phyloP scores from a whole-genome alignment of 2,329 filamentous ascomycete species.

The Macroventuria anomochaeta region DNA sequence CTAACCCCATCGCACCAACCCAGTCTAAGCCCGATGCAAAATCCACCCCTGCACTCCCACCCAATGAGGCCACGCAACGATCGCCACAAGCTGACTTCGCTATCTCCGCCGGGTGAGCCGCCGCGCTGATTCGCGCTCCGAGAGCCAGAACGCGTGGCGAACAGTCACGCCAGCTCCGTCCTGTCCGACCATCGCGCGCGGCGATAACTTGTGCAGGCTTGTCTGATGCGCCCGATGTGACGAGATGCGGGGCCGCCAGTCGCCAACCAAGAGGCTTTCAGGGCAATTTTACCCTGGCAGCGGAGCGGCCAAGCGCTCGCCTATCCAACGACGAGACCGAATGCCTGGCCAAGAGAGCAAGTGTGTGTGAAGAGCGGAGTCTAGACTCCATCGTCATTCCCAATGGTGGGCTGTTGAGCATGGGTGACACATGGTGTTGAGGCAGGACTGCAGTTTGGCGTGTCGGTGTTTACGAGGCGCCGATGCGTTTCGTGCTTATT shows the following conservation, averaged over 20 bases:
- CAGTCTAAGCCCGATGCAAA: conserved; percentile 10
- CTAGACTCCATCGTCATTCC: conserved; percentile 24
- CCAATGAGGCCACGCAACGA: conserved; percentile 16
- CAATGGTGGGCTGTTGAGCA: conserved; percentile 19
- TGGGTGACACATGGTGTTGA: conserved; percentile 26
- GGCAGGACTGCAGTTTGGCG: conserved; percentile 17
- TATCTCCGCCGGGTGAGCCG: conserved; percentile 18
- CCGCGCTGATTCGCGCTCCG: conserved; percentile 28
- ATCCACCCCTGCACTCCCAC: conserved; percentile 19
- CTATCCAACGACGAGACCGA: conserved; percentile 12
- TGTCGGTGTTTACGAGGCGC: conserved; percentile 21
- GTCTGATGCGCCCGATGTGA: conserved; percentile 24
- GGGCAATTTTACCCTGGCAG: conserved; percentile 14
- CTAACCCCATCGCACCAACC: conserved; percentile 24
- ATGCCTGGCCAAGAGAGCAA: conserved; percentile 11
- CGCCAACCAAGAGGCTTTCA: conserved; percentile 10
- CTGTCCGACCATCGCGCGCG: conserved; percentile 22
- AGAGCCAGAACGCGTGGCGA: conserved; percentile 32
- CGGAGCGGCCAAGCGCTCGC: conserved; percentile 30
- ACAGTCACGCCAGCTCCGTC: conserved; percentile 23
- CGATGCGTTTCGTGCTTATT: conserved; percentile 15
- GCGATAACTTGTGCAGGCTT: conserved; percentile 26
- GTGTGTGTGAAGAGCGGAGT: conserved; percentile 23
- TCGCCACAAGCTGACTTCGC: conserved; percentile 2
- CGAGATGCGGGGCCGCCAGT: conserved; percentile 18